A percentile compares a stretch with the other conserved stretches of the same genome.
phyloP scores from a whole-genome alignment of 2,329 filamentous ascomycete species.

The Ophiobolus disseminans region DNA sequence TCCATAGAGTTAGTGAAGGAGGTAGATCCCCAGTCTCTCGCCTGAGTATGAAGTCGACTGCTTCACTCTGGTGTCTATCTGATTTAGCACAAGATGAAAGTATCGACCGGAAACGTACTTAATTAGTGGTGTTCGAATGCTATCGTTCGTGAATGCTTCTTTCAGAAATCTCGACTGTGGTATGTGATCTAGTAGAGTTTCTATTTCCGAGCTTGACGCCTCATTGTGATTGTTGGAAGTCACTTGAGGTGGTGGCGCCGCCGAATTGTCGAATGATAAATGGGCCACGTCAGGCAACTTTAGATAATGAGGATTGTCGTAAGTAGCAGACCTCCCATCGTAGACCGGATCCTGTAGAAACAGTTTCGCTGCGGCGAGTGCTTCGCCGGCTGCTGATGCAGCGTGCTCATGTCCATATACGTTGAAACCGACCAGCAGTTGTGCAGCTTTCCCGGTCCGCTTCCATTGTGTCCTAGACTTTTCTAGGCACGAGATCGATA shows the following conservation, averaged over 20 bases:
- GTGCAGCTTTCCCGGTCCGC: background rate
- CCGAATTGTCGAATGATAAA: background rate
- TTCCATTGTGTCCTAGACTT: background rate
- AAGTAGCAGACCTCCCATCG: background rate
- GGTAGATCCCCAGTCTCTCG: constrained; percentile 11
- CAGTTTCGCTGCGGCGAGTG: background rate
- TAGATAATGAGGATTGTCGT: constrained; percentile 17
- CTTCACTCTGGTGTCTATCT: constrained; percentile 19
- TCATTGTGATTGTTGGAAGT: no score
- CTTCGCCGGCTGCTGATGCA: background rate
- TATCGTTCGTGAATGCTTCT: background rate
- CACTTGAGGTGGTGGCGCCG: no score
- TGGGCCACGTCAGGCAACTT: constrained; percentile 6
- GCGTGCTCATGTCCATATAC: constrained; percentile 7
- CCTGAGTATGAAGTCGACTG: constrained; percentile 16
- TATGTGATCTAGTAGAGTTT: background rate
- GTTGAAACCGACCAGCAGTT: constrained; percentile 3
- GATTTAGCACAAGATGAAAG: constrained; percentile 6
- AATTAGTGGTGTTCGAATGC: background rate
- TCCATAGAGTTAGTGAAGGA: constrained; percentile 4
- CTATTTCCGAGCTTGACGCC: background rate
- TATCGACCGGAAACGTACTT: constrained; percentile 5
- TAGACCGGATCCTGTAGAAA: constrained; percentile 8
- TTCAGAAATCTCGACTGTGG: background rate
- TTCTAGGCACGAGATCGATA: background rate